Percentiles rank a stretch among this genome's conserved stretches.
Evolutionary conservation across 2,329 filamentous ascomycete genomes (phyloP).

Genomic region (Cladorrhinum sp.): DNA sequence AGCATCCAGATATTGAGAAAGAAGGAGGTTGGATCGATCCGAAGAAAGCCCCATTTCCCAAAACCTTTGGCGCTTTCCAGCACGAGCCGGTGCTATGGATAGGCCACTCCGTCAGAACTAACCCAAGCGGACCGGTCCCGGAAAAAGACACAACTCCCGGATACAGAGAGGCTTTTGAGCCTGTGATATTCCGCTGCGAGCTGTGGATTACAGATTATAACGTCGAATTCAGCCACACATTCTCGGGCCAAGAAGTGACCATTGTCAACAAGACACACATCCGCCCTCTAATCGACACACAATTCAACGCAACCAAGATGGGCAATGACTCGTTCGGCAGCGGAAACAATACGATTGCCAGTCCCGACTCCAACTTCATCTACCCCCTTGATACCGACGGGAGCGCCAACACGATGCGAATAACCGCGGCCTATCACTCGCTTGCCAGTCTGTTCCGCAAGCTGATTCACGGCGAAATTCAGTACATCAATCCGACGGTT

Average conservation of each 20-base stretch:
- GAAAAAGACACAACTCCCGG: constrained; percentile 23
- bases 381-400: constrained; percentile 27
- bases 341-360: constrained; percentile 35
- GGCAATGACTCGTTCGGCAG: constrained; percentile 36
- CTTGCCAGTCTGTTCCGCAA: constrained; percentile 34
- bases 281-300: constrained; percentile 35
- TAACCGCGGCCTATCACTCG: constrained; percentile 35
- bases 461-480: constrained; percentile 34
- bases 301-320: constrained; percentile 26
- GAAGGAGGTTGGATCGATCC: constrained; percentile 31
- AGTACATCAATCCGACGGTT: constrained; percentile 27
- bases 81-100: constrained; percentile 41
- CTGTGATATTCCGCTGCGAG: constrained; percentile 38
- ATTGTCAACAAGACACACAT: constrained; percentile 30
- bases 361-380: constrained; percentile 33
- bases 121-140: constrained; percentile 24
- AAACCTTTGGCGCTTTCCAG: constrained; percentile 36
- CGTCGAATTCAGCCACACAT: constrained; percentile 34
- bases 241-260: constrained; percentile 30
- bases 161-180: constrained; percentile 34
- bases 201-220: constrained; percentile 38
- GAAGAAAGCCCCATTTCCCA: constrained; percentile 28
- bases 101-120: constrained; percentile 32
- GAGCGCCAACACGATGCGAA: constrained; percentile 28
- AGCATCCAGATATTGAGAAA: constrained; percentile 29